Evolutionary conservation across 106 monocot species (phyloP), one percentile per base, ranked within the genome.

Genomic region (Dendrobium officinale): DNA sequence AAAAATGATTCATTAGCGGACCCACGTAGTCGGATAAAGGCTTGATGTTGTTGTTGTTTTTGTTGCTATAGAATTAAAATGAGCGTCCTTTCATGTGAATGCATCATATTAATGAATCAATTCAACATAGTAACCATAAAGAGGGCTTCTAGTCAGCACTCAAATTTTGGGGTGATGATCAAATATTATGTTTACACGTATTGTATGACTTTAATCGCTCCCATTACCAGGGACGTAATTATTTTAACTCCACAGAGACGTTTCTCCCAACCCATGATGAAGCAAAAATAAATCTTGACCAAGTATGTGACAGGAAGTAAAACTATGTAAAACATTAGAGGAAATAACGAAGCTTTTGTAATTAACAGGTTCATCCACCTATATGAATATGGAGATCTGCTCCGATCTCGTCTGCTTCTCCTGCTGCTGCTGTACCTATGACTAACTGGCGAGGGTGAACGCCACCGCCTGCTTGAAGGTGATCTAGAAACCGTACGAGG

Each of bases 371-470:
- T 27, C 24, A 31, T 68, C 31, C 86, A 96, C 96, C 96, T 96
- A 86, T 93, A 87, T 72, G 90, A 90, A 85, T 93, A 95, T 13
- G 95, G 95, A 16, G 95, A 95, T 44, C 93, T 88, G 87, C 93
- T 96, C 49, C 96, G 91, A 81, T 93, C 93, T 75, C 96, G 91
- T 33, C 96, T 82, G 82, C 84, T 89, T 73, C 93, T 90, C 79
- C 89, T 84, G 68, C 87, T 80, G 79, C 29, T 68, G 68, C 81
- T 84, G 72, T 84, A 82, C 72, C 90, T 78, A 42, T 86, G 68
- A 37, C 70, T 73, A 37, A 77, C 86, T 48, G 96, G 96, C 24
- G 96, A 92, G 48, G 96, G 96, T 24, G 96, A 96, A 6, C 92
- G 84, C 86, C 91, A 75, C 66, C 93, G 84, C 80, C 92, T 82